A percentile compares a stretch with the other conserved stretches of the same genome.
Conservation (phyloP, 1,139 yeast species). For the Yamadazyma mexicana region DNA sequence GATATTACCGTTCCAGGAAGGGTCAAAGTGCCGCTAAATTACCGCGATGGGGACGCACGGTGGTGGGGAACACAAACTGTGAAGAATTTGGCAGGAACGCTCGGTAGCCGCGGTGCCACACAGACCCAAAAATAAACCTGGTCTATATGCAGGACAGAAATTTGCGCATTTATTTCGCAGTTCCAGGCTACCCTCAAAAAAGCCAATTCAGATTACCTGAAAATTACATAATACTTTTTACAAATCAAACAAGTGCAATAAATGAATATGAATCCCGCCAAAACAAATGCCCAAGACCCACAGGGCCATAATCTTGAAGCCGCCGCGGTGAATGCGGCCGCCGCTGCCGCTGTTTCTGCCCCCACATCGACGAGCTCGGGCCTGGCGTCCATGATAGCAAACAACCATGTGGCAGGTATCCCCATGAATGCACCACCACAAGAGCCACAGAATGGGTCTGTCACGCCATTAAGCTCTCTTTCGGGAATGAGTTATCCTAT, state of each 20-base stretch:
- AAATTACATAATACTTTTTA: slow-evolving; percentile 7
- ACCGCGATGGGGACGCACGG: neutral
- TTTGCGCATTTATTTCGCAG: too few species aligned
- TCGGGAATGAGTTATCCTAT: neutral
- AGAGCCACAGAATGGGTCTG: neutral
- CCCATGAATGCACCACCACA: neutral
- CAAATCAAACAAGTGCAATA: neutral
- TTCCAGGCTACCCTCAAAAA: slow-evolving; percentile 1
- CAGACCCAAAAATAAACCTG: too few species aligned
- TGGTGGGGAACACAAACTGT: too few species aligned
- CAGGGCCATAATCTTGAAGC: neutral
- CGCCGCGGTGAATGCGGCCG: neutral
- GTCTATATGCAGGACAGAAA: neutral
- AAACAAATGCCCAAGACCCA: neutral
- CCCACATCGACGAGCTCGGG: too few species aligned
- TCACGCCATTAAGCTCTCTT: neutral
- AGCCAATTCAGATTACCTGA: slow-evolving; percentile 3
- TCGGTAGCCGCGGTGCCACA: too few species aligned
- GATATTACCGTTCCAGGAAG: too few species aligned
- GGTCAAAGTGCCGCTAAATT: too few species aligned
- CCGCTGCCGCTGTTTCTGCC: neutral
- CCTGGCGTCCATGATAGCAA: too few species aligned
- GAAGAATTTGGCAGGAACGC: too few species aligned
- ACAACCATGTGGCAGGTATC: neutral
- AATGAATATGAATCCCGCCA: neutral